Evolutionary conservation across 73 alveolate genomes (phyloP).

Genomic region (Paramecium primaurelia): DNA sequence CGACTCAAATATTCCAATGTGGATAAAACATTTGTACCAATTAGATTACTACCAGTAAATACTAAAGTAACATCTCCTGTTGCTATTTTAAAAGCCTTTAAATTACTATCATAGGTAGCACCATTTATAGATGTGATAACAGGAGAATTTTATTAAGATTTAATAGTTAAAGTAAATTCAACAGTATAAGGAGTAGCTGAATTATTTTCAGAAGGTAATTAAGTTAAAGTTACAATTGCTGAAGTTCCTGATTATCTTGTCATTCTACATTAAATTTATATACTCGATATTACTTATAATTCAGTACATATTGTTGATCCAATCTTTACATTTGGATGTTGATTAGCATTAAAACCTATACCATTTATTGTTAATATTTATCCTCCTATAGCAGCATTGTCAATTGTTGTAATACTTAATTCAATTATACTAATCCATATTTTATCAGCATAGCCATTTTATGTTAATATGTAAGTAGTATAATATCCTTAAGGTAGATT

Average conservation of each 20-base stretch:
- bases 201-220: background rate
- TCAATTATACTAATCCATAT: background rate
- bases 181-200: background rate
- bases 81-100: background rate
- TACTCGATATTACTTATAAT: background rate
- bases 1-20: constrained; percentile 46
- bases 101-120: background rate
- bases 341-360: background rate
- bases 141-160: constrained; percentile 37
- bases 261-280: background rate
- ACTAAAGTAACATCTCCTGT: background rate
- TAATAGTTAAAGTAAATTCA: background rate
- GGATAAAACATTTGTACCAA: constrained; percentile 69
- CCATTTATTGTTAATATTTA: constrained; percentile 14
- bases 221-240: background rate
- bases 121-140: constrained; percentile 14
- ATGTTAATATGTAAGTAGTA: background rate
- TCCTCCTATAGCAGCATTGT: background rate
- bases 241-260: background rate
- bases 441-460: constrained; percentile 30
- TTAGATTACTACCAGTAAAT: constrained; percentile 27
- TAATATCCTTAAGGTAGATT: constrained; percentile 19
- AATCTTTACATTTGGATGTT: background rate
- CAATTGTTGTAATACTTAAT: background rate
- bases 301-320: background rate